Conservation (phyloP, 805 yeast genomes). For the Saturnispora zaruensis region DNA sequence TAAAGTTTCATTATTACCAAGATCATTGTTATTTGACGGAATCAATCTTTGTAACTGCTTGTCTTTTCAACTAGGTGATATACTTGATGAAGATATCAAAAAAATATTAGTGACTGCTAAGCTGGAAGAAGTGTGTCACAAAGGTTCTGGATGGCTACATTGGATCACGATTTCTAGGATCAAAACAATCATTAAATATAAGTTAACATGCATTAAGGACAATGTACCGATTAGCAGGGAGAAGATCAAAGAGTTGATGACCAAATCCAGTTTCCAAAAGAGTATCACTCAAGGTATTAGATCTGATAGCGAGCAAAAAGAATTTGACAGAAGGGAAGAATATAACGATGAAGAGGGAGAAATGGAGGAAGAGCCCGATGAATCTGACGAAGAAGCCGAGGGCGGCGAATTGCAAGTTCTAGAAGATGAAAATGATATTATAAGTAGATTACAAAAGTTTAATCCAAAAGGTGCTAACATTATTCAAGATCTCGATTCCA, state of each 20-base stretch:
- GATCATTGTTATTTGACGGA: conserved; percentile 63
- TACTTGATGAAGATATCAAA: conserved; percentile 55
- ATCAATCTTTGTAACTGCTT: conserved; percentile 56
- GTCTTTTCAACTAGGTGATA: conserved; percentile 71
- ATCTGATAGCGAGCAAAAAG: conserved; percentile 23
- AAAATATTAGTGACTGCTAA: conserved; percentile 33
- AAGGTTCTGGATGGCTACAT: conserved; percentile 75
- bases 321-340: conserved; percentile 16
- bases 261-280: conserved; percentile 25
- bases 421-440: conserved; percentile 24
- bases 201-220: conserved; percentile 52
- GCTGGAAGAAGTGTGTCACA: conserved; percentile 38
- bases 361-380: conserved; percentile 6
- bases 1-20: conserved; percentile 28
- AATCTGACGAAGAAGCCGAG: conserved; percentile 28
- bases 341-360: conserved; percentile 20
- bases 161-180: conserved; percentile 53
- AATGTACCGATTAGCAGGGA: conserved; percentile 37
- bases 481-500: conserved; percentile 21
- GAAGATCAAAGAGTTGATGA: conserved; percentile 36
- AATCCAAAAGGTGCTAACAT: conserved; percentile 29
- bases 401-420: conserved; percentile 29
- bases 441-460: conserved; percentile 30
- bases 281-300: conserved; percentile 11
- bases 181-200: conserved; percentile 64